Base-by-base conservation (phyloP, 441 rosid species). In the Adansonia gregorii region DNA sequence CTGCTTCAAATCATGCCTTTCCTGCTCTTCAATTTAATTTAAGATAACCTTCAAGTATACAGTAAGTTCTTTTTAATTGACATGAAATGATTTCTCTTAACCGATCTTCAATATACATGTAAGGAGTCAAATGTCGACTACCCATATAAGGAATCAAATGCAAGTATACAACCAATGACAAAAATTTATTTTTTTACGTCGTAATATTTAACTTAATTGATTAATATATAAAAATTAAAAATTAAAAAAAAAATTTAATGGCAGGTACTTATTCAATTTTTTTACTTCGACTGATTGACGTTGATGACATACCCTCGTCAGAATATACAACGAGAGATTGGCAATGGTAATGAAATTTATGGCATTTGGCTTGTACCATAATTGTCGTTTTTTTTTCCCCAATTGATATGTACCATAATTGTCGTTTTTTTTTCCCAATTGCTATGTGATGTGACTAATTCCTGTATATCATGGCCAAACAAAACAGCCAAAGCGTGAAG, bases 341-440 rank as follows among this genome's bases (percentile, higher is more conserved):
- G 64, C 22, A 76, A 56, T 76, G 79, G 19, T 51, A 51, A 58
- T 55, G 39, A 45, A 56, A 66, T 69, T 68, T 24, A 46, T 59
- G 31, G 60, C 68, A 49, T 35, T 68, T 39, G 75, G 75, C 15
- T 27, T 20, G 20, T 68, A 9, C 71, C 43, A 61, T 61, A 24
- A 24, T 35, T 35, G 41, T 35, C 41, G 41, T 35, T 35, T 35
- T 4, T 4, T 35, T 35, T 35, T 35, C 0, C 41, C 0, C 6
- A 35, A 35, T 35, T 35, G 35, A 2, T 31, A 31, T 31, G 35
- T 31, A 9, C 71, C 43, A 61, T 61, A 24, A 24, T 35, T 35
- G 41, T 35, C 41, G 41, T 35, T 35, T 4, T 4, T 35, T 35
- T 35, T 35, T 4, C 41, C 0, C 6, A 35, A 35, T 35, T 35